phyloP scores from a whole-genome alignment of 2,329 filamentous ascomycete genomes.

The Aspergillus ochraceoroseus region DNA sequence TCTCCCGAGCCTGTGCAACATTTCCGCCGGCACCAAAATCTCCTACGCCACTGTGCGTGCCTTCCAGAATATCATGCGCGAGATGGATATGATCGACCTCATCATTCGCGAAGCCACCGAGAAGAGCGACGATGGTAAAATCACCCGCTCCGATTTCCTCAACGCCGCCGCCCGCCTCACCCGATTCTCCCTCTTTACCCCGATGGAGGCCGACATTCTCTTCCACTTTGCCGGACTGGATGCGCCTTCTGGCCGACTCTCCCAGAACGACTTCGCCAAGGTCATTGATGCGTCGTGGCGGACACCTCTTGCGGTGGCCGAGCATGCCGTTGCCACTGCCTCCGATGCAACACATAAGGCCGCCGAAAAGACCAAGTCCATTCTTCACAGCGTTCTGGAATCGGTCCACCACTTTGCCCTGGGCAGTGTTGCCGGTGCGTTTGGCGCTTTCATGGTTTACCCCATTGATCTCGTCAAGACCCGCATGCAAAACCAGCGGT shows the following conservation, averaged over 20 bases:
- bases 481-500: conserved; percentile 93
- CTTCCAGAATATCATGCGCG: conserved; percentile 95
- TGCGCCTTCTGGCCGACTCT: conserved; percentile 77
- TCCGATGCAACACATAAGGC: conserved; percentile 49
- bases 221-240: conserved; percentile 97
- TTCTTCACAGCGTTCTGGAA: conserved; percentile 63
- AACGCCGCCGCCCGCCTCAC: conserved; percentile 89
- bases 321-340: conserved; percentile 41
- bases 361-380: conserved; percentile 51
- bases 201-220: conserved; percentile 97
- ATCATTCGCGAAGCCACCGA: conserved; percentile 81
- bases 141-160: conserved; percentile 88
- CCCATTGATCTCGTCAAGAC: conserved; percentile 99
- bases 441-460: conserved; percentile 99
- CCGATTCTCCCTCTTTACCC: conserved; percentile 91
- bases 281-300: conserved; percentile 93
- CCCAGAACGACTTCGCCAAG: conserved; percentile 81
- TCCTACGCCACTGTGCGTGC: conserved; percentile 96
- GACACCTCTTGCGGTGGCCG: conserved; percentile 55
- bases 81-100: conserved; percentile 95
- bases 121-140: conserved; percentile 83
- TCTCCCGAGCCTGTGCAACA: conserved; percentile 89
- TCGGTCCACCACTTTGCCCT: conserved; percentile 87
- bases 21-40: conserved; percentile 84
- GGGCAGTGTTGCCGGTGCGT: conserved; percentile 86